Conservation (phyloP, 345 rosid genomes). For the Acer campestre region DNA sequence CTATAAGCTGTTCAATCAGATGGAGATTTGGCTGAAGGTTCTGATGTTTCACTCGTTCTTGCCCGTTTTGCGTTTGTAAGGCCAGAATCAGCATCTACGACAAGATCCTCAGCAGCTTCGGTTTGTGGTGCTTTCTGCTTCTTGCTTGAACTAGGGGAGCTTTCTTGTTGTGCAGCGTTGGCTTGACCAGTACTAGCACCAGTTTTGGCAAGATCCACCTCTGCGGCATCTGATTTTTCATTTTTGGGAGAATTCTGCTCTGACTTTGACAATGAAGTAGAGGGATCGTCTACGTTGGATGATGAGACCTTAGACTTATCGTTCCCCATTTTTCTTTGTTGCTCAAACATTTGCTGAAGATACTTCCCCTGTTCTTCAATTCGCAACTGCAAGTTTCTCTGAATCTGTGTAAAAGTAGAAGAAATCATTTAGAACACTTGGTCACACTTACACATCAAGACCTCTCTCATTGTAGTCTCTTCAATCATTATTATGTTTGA, state of each 20-base stretch:
- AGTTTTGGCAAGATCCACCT: constrained; percentile 11
- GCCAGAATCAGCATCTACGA: not conserved
- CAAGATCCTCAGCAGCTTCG: not conserved
- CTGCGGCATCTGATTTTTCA: constrained; percentile 13
- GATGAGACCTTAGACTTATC: constrained; percentile 25
- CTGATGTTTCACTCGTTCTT: constrained; percentile 16
- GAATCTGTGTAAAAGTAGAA: constrained; percentile 54
- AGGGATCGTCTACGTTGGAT: constrained; percentile 4
- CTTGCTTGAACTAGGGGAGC: constrained; percentile 4
- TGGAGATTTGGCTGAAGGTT: not conserved
- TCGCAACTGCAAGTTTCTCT: constrained; percentile 73
- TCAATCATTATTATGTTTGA: not conserved
- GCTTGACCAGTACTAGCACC: not conserved
- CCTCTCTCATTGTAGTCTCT: not conserved
- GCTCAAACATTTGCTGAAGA: constrained; percentile 64
- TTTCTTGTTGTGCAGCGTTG: not conserved
- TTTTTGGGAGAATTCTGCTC: constrained; percentile 4
- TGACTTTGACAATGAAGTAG: not conserved
- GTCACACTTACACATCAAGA: too few species aligned
- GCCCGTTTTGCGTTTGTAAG: constrained; percentile 21
- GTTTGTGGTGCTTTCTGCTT: constrained; percentile 22
- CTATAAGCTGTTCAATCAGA: not conserved
- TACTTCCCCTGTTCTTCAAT: constrained; percentile 85
- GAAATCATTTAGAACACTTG: too few species aligned
- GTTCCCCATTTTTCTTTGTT: constrained; percentile 41